Percentiles rank a stretch among this genome's conserved stretches.
These are phyloP conservation scores for Marasmius sp. DNA, from an alignment of 1,284 basidiomycete genomes.

Conservation along the genomic window DNA sequence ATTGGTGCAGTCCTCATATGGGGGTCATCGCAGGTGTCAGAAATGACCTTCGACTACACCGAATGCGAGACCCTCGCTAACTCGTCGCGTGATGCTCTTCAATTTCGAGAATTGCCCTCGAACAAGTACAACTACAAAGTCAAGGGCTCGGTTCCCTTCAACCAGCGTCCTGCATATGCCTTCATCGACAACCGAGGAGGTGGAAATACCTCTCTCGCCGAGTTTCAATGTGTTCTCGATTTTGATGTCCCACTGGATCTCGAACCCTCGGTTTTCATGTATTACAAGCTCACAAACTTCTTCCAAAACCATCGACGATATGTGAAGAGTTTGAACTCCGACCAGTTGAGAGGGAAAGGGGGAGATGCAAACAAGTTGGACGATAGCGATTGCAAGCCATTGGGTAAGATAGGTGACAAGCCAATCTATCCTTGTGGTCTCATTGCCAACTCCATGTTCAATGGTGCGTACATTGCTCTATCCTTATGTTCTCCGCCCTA, in stretches of 20 bases:
- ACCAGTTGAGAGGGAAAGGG: constrained; percentile 82
- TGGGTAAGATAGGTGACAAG: constrained; percentile 55
- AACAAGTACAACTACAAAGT: constrained; percentile 75
- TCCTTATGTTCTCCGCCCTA: constrained; percentile 4
- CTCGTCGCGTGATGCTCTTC: constrained; percentile 36
- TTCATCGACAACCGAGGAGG: constrained; percentile 58
- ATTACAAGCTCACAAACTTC: constrained; percentile 96
- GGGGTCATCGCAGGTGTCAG: constrained; percentile 82
- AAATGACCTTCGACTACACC: constrained; percentile 96
- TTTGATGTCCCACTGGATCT: constrained; percentile 86
- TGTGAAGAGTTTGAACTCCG: constrained; percentile 86
- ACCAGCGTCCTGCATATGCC: constrained; percentile 61
- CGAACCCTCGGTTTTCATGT: constrained; percentile 80
- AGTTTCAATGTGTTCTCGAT: constrained; percentile 70
- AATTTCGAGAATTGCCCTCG: constrained; percentile 58
- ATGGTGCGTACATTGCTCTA: constrained; percentile 56
- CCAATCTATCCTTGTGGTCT: constrained; percentile 93
- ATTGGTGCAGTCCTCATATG: constrained; percentile 94
- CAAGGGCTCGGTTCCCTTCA: constrained; percentile 50
- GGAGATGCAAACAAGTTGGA: constrained; percentile 56
- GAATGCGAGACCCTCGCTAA: constrained; percentile 75
- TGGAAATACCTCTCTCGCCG: constrained; percentile 38
- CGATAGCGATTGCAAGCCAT: constrained; percentile 87
- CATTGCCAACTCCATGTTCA: constrained; percentile 98
- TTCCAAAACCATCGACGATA: constrained; percentile 99